Percentiles rank a stretch among this genome's conserved stretches.
Evolutionary conservation across 2,329 filamentous ascomycete genomes (phyloP).

Genomic region (Aureobasidium sp.): DNA sequence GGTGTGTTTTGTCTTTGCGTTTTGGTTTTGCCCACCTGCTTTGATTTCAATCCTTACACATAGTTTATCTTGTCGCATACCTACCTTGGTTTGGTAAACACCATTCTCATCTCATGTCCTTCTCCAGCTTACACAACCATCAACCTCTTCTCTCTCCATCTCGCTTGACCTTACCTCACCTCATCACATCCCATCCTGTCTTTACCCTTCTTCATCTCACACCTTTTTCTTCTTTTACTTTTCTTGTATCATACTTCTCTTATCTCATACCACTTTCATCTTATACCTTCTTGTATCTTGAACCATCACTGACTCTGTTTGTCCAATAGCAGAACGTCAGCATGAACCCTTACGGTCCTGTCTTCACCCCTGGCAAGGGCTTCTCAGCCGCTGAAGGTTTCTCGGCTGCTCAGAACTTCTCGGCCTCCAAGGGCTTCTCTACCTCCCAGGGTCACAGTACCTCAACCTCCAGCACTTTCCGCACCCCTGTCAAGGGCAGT

Average conservation of each 20-base stretch:
- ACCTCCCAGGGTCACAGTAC: neutral
- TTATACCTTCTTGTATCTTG: neutral
- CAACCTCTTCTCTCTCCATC: neutral
- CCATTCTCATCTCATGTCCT: neutral
- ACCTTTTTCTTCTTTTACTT: neutral
- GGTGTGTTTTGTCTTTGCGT: neutral
- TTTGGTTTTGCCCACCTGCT: neutral
- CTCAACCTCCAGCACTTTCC: neutral
- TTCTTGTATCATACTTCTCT: neutral
- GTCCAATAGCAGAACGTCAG: neutral
- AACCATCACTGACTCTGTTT: neutral
- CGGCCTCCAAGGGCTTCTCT: neutral
- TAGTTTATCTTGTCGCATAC: neutral
- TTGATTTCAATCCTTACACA: neutral
- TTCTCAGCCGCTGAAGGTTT: too few species aligned
- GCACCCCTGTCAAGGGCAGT: neutral
- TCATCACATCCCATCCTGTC: neutral
- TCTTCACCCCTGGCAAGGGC: constrained; percentile 2
- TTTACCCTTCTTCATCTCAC: neutral
- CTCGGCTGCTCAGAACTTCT: too few species aligned
- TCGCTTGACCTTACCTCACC: too few species aligned
- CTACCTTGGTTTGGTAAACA: neutral
- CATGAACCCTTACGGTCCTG: neutral
- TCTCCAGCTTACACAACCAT: neutral
- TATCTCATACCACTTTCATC: neutral